phyloP scores from a whole-genome alignment of 306 rosid genomes.

The Cotoneaster glaucophyllus region DNA sequence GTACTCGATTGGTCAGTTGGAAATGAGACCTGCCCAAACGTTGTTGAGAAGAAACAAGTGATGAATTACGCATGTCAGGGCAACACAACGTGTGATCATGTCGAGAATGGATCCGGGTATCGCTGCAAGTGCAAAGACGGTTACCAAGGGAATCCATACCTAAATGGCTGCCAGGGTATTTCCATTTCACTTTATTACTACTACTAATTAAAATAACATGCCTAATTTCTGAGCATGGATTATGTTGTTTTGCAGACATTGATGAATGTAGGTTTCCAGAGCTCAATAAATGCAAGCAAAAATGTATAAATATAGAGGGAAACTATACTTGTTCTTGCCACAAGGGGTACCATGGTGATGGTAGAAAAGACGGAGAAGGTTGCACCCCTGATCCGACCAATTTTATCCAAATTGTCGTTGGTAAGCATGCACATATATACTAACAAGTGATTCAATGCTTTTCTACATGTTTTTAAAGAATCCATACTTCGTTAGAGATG shows the following conservation, averaged over 20 bases:
- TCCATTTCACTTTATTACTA: too few species aligned
- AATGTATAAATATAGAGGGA: constrained; percentile 8
- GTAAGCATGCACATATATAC: background rate
- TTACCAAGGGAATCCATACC: constrained; percentile 40
- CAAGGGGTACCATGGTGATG: constrained; percentile 7
- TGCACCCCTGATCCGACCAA: background rate
- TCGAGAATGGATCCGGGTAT: constrained; percentile 13
- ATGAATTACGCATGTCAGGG: constrained; percentile 8
- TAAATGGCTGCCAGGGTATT: constrained; percentile 15
- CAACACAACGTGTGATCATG: background rate
- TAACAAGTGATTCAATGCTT: too few species aligned
- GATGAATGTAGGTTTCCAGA: background rate
- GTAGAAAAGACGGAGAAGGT: background rate
- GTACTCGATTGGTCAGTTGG: constrained; percentile 42
- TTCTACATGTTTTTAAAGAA: too few species aligned
- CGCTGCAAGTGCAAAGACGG: constrained; percentile 34
- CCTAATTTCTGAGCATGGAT: background rate
- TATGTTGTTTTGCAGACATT: constrained; percentile 1
- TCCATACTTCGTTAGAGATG: too few species aligned
- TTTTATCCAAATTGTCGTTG: background rate
- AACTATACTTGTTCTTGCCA: background rate
- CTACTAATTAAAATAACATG: too few species aligned
- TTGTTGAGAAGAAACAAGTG: background rate
- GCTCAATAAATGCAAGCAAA: background rate
- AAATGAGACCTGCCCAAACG: constrained; percentile 1